Base-by-base conservation (phyloP, 345 rosid genomes). In the Salix caprea region DNA sequence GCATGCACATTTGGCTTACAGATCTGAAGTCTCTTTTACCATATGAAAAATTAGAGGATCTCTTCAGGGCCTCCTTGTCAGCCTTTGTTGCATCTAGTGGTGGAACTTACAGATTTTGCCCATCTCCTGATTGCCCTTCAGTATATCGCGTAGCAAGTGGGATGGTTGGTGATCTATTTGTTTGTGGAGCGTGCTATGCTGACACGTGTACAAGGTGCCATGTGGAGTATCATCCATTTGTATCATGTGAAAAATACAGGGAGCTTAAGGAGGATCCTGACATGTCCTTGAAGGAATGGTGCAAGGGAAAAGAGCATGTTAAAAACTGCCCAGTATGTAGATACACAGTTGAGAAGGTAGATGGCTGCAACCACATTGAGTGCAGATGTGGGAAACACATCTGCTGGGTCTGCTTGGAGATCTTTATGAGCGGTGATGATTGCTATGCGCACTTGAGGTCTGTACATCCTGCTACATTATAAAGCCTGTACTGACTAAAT, bases 61-160 rank as follows among this genome's bases (percentile, higher is more conserved):
- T 95, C 72, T 91, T 91, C 75, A 81, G 92, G 78, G 90, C 99
- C 67, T 89, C 99, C 23, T 66, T 95, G 64, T 87, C 87, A 70
- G 84, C 89, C 44, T 90, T 83, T 65, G 94, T 93, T 3, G 84
- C 91, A 28, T 80, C 97, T 0, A 91, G 96, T 66, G 80, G 85
- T 56, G 94, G 91, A 24, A 75, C 52, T 34, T 91, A 86, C 80
- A 82, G 92, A 80, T 95, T 93, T 79, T 94, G 97, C 85, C 89
- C 98, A 8, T 89, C 97, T 52, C 97, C 97, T 1, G 98, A 92
- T 80, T 94, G 97, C 83, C 93, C 90, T 30, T 90, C 96, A 3
- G 82, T 94, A 52, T 94, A 94, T 76, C 86, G 78, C 28, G 90
- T 89, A 16, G 85, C 92, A 28, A 87, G 81, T 36, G 85, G 70